A percentile compares a stretch with the other conserved stretches of the same genome.
Conservation (phyloP, 1,284 basidiomycete genomes). For the Papiliotrema flavescens region DNA sequence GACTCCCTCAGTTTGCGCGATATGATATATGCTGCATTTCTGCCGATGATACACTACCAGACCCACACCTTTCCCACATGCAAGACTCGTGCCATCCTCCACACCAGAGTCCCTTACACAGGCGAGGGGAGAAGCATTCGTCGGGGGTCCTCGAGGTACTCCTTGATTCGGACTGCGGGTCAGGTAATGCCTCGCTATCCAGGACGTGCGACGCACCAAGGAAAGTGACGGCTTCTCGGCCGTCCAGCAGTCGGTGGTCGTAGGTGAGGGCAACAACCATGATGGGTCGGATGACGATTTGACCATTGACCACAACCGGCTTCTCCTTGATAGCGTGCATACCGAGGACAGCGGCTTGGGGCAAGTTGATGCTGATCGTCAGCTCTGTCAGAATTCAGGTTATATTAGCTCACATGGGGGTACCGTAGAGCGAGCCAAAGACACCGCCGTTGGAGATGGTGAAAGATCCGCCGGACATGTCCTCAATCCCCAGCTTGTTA, state of each 20-base stretch:
- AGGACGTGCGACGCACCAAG: constrained; percentile 62
- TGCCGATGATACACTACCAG: too few species aligned
- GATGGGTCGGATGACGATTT: constrained; percentile 80
- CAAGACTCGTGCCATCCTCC: too few species aligned
- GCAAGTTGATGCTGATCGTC: constrained; percentile 72
- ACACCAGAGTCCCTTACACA: constrained; percentile 19
- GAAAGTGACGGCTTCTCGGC: constrained; percentile 96
- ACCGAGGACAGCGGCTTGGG: constrained; percentile 90
- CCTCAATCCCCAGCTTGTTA: constrained; percentile 90
- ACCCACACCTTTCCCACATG: too few species aligned
- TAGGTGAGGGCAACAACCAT: constrained; percentile 95
- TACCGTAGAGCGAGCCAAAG: constrained; percentile 94
- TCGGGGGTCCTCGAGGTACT: constrained; percentile 65
- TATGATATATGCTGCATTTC: too few species aligned
- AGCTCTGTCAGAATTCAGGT: constrained; percentile 3
- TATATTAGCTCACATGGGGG: constrained; percentile 61
- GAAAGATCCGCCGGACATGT: constrained; percentile 95
- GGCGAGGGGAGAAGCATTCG: constrained; percentile 58
- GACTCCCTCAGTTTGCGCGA: too few species aligned
- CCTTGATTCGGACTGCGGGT: constrained; percentile 60
- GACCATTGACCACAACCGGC: constrained; percentile 86
- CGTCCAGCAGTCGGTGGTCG: constrained; percentile 94
- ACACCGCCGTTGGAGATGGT: constrained; percentile 99
- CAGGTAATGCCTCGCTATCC: background rate
- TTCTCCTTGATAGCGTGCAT: constrained; percentile 97